phyloP scores from a whole-genome alignment of 352 stramenopile species.

The Phytophthora pini region DNA sequence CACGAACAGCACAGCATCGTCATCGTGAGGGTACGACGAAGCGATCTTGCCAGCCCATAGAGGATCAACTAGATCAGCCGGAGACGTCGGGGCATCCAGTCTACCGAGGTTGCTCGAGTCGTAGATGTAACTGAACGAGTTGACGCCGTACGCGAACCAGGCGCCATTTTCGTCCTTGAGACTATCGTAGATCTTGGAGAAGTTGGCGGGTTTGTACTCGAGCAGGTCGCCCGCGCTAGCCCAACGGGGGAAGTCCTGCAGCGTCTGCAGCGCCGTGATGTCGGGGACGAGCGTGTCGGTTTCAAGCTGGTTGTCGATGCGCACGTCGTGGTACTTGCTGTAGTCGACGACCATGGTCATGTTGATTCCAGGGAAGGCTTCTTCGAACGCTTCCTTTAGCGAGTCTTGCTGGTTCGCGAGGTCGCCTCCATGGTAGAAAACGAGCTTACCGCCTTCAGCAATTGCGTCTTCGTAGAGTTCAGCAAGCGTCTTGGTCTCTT shows the following conservation, averaged over 20 bases:
- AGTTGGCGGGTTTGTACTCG: slow-evolving; percentile 51
- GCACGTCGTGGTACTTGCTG: slow-evolving; percentile 63
- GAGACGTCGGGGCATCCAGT: slow-evolving; percentile 25
- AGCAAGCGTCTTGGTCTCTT: slow-evolving; percentile 51
- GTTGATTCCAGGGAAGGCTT: slow-evolving; percentile 46
- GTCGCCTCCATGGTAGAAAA: slow-evolving; percentile 50
- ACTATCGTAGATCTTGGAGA: slow-evolving; percentile 51
- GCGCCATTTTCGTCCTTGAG: slow-evolving; percentile 38
- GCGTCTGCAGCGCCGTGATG: slow-evolving; percentile 50
- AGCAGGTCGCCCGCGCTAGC: slow-evolving; percentile 42
- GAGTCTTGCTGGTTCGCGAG: slow-evolving; percentile 34
- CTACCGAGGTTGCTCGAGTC: slow-evolving; percentile 28
- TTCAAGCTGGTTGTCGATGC: slow-evolving; percentile 67
- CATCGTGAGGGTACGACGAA: slow-evolving; percentile 60
- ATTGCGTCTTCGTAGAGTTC: slow-evolving; percentile 55
- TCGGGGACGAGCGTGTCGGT: slow-evolving; percentile 49
- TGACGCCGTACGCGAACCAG: slow-evolving; percentile 45
- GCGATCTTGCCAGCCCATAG: slow-evolving; percentile 51
- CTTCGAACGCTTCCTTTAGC: slow-evolving; percentile 2
- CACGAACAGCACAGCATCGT: slow-evolving; percentile 47
- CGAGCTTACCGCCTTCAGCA: slow-evolving; percentile 55
- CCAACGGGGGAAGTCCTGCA: slow-evolving; percentile 57
- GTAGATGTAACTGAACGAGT: slow-evolving; percentile 47
- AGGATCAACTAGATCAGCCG: slow-evolving; percentile 37
- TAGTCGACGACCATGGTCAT: slow-evolving; percentile 67